A percentile compares a stretch with the other conserved stretches of the same genome.
Conservation (phyloP, 1,284 basidiomycete genomes). For the Athelia psychrophila region DNA sequence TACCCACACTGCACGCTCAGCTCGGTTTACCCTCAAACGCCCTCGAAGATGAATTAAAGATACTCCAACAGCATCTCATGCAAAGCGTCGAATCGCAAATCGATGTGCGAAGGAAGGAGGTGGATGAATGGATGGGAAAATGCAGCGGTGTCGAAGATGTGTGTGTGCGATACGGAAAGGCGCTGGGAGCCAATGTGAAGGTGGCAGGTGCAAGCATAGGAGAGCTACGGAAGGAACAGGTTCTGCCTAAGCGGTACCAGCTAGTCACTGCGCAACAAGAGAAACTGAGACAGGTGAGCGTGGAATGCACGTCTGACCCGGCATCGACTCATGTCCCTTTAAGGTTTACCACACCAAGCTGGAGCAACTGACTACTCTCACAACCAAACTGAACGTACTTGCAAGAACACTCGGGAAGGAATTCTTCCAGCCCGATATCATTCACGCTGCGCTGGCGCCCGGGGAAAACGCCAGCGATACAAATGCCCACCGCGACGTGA, state of each 20-base stretch:
- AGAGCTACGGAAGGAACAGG: slow-evolving; percentile 57
- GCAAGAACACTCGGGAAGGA: slow-evolving; percentile 57
- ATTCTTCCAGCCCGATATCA: slow-evolving; percentile 58
- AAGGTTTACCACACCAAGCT: slow-evolving; percentile 78
- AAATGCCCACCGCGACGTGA: slow-evolving; percentile 59
- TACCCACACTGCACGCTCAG: slow-evolving; percentile 69
- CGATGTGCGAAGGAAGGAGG: slow-evolving; percentile 61
- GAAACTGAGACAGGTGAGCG: slow-evolving; percentile 68
- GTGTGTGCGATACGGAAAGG: slow-evolving; percentile 60
- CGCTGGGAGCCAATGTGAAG: slow-evolving; percentile 70
- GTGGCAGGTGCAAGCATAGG: slow-evolving; percentile 52
- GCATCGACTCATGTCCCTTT: slow-evolving; percentile 1
- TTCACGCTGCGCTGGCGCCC: slow-evolving; percentile 41
- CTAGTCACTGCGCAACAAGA: slow-evolving; percentile 65
- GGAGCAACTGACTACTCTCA: slow-evolving; percentile 68
- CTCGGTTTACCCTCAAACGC: slow-evolving; percentile 73
- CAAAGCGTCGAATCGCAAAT: slow-evolving; percentile 70
- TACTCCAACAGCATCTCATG: slow-evolving; percentile 64
- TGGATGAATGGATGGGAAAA: slow-evolving; percentile 64
- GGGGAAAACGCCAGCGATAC: slow-evolving; percentile 41
- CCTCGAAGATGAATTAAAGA: slow-evolving; percentile 68
- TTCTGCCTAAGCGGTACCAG: slow-evolving; percentile 67
- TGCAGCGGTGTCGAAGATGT: slow-evolving; percentile 62
- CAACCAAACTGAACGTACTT: slow-evolving; percentile 56
- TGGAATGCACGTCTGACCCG: slow-evolving; percentile 1